Evolutionary conservation across 1,139 yeast genomes (phyloP), one percentile per base, ranked within the genome.

Genomic region (Taiozyma sp.): DNA sequence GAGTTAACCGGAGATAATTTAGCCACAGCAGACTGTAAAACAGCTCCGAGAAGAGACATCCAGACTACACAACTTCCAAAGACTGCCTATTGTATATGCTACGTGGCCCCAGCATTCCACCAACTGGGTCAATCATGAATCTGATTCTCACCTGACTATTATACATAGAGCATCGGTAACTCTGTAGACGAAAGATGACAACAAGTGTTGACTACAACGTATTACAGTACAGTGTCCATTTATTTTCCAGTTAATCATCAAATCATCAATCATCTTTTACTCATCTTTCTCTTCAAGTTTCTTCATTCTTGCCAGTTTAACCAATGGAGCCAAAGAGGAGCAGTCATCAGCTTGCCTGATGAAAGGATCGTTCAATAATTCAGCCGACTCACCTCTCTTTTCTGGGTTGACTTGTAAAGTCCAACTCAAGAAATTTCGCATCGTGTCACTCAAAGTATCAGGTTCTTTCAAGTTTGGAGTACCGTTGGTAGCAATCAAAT

Each of bases 391-490:
- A 2, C 90, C 95, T 65, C 99, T 81, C 61, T 81, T 80, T 41
- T 86, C 93, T 44, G 90, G 85, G 59, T 88, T 89, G 42, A 91
- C 98, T 62, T 84, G 87, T 57, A 93, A 74, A 63, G 95, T 84
- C 81, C 88, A 80, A 46, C 82, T 79, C 64, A 93, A 74, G 62
- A 93, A 93, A 50, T 75, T 73, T 55, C 82, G 80, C 65, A 93
- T 77, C 29, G 75, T 78, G 40, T 78, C 73, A 56, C 93, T 81
- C 51, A 93, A 72, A 6, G 86, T 80, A 54, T 87, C 96, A 2
- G 96, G 93, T 60, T 93, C 97, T 68, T 89, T 88, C 65, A 93
- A 76, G 60, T 81, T 81, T 2, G 99, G 99, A 3, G 97, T 93
- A 41, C 99, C 99, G 64, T 89, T 93, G 1, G 97, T 90, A 3